Base-by-base conservation (phyloP, 2,329 filamentous ascomycete genomes). In the Cercospora sojina region DNA sequence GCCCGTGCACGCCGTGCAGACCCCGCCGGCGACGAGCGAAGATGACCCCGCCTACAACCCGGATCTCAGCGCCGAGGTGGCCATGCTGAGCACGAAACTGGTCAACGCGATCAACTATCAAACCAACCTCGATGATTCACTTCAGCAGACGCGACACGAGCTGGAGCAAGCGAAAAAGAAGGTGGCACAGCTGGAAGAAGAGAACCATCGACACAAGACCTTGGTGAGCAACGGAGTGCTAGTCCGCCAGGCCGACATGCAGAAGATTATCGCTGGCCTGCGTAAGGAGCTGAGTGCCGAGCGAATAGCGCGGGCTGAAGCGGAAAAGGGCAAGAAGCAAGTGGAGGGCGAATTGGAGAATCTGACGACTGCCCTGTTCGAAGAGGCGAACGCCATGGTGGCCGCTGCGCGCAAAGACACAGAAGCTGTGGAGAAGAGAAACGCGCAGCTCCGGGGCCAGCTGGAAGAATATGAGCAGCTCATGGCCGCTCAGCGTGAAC, bases 321-420 rank as follows among this genome's bases (percentile, higher is more conserved):
- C 81, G 12, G 83, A 84, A 67, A 79, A 79, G 77, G 91, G 92
- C 64, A 97, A 95, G 83, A 91, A 90, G 78, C 89, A 89, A 69
- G 97, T 97, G 31, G 95, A 99, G 78, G 89, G 91, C 72, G 95
- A 99, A 79, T 82, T 99, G 55, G 95, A 98, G 80, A 91, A 88
- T 61, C 80, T 99, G 70, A 98, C 95, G 0, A 89, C 92, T 1
- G 93, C 92, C 29, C 85, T 99, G n/a, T 99, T 99, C 70, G 93
- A 98, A 77, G 94, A 99, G 82, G 95, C 95, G 59, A 98, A 99
- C 81, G 93, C 91, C 79, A 98, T 99, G 94, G 95, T 99, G 61
- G 91, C 94, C 47, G 88, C 88, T 16, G 94, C 94, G 41, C 92
- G 96, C 68, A 88, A 87, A 70, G 92, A 97, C 73, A 90, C 92